Percentiles rank a stretch among this genome's conserved stretches.
These are phyloP conservation scores for Rehmannia glutinosa DNA, from an alignment of 257 asterid genomes.

Conservation along the genomic window DNA sequence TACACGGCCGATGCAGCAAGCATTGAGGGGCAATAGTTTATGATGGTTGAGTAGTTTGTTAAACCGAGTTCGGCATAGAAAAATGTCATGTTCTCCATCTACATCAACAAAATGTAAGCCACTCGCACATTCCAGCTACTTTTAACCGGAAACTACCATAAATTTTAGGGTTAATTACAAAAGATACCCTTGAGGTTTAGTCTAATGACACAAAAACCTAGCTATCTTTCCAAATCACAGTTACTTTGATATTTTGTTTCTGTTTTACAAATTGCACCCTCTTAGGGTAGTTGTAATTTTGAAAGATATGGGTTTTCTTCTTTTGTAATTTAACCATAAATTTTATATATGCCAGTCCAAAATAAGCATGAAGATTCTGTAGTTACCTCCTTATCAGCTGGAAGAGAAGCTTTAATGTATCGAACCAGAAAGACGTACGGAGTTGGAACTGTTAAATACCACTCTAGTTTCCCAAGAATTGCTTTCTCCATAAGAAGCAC, in stretches of 20 bases:
- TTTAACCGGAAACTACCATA: neutral
- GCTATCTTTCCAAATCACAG: no score
- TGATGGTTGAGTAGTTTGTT: constrained; percentile 43
- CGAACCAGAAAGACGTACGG: constrained; percentile 52
- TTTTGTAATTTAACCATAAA: no score
- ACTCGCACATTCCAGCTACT: neutral
- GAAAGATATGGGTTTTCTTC: no score
- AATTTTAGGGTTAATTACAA: no score
- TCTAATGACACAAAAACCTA: no score
- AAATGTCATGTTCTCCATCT: constrained; percentile 67
- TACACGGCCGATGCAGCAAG: constrained; percentile 77
- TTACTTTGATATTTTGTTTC: no score
- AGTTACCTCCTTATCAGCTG: constrained; percentile 40
- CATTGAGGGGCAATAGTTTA: constrained; percentile 46
- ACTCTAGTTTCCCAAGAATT: constrained; percentile 49
- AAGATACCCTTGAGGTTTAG: no score
- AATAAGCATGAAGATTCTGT: neutral
- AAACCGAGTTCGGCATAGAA: constrained; percentile 75
- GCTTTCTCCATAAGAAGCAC: constrained; percentile 52
- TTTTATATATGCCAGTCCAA: neutral
- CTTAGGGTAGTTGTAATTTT: no score
- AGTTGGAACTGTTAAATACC: constrained; percentile 61
- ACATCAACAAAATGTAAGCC: neutral
- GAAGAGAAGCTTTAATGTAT: constrained; percentile 45
- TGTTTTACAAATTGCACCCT: no score